These are phyloP conservation scores for Fusarium pseudocircinatum DNA, from an alignment of 2,329 filamentous ascomycete species.

Conservation along the genomic window DNA sequence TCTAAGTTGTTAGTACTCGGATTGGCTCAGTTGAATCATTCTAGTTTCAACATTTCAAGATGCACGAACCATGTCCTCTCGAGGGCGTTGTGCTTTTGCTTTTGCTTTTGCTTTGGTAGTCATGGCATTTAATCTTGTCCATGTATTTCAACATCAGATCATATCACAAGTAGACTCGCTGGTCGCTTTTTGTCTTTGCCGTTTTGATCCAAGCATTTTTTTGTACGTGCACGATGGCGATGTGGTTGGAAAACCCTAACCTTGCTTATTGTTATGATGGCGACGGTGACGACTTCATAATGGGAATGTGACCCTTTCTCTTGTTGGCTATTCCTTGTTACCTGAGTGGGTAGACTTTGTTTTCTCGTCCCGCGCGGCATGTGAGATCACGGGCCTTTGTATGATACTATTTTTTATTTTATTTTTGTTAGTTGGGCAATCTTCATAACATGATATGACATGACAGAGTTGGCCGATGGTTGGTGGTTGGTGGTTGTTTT, in stretches of 20 bases:
- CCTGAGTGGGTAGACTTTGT: background rate
- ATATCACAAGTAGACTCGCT: constrained; percentile 2
- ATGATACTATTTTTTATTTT: background rate
- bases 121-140: background rate
- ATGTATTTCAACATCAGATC: constrained; percentile 8
- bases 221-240: constrained; percentile 1
- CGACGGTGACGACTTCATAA: background rate
- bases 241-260: background rate
- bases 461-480: background rate
- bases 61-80: background rate
- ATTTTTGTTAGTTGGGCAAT: too few species aligned
- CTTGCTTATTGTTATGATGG: background rate
- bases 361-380: background rate
- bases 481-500: background rate
- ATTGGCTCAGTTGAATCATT: background rate
- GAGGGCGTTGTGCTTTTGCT: background rate
- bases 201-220: background rate
- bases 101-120: background rate
- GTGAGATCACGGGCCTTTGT: background rate
- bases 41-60: background rate
- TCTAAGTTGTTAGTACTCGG: background rate
- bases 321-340: background rate
- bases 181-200: background rate
- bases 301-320: background rate
- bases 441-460: background rate